A percentile compares a stretch with the other conserved stretches of the same genome.
phyloP scores from a whole-genome alignment of 2,329 filamentous ascomycete genomes.

The Myriangium duriaei region DNA sequence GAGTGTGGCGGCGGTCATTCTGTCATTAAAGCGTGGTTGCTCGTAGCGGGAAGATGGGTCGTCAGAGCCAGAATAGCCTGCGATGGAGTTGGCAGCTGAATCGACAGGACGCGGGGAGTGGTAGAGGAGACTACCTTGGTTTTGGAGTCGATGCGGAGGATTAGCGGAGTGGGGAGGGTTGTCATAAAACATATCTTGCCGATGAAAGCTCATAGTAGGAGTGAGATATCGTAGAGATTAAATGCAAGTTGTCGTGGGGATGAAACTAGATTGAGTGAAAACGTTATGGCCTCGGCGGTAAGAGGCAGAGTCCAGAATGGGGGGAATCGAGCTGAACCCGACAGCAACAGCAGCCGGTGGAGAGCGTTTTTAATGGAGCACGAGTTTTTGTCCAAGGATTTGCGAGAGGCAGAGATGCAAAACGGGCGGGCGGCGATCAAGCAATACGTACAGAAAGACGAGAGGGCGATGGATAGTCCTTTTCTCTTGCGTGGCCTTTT shows the following conservation, averaged over 20 bases:
- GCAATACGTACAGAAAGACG: neutral
- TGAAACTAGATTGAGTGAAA: conserved; percentile 5
- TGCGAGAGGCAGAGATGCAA: neutral
- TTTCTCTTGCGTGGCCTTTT: neutral
- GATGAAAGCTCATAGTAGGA: conserved; percentile 12
- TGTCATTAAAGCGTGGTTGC: conserved; percentile 47
- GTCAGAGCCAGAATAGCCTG: conserved; percentile 58
- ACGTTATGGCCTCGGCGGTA: conserved; percentile 5
- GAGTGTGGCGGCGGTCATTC: conserved; percentile 42
- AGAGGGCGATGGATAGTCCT: neutral
- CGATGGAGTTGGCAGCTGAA: conserved; percentile 47
- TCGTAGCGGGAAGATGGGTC: conserved; percentile 42
- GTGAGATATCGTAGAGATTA: conserved; percentile 1
- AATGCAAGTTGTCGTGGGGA: conserved; percentile 9
- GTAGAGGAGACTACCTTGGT: conserved; percentile 50
- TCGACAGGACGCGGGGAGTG: conserved; percentile 68
- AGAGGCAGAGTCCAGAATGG: conserved; percentile 6
- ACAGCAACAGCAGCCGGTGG: conserved; percentile 9
- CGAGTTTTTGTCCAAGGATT: neutral
- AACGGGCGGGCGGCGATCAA: neutral
- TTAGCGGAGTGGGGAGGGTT: conserved; percentile 61
- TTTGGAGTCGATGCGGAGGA: conserved; percentile 56
- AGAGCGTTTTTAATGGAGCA: conserved; percentile 8
- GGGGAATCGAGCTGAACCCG: neutral
- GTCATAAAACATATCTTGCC: conserved; percentile 60